Evolutionary conservation across 306 rosid species (phyloP), one percentile per base, ranked within the genome.

Genomic region (Senna tora): DNA sequence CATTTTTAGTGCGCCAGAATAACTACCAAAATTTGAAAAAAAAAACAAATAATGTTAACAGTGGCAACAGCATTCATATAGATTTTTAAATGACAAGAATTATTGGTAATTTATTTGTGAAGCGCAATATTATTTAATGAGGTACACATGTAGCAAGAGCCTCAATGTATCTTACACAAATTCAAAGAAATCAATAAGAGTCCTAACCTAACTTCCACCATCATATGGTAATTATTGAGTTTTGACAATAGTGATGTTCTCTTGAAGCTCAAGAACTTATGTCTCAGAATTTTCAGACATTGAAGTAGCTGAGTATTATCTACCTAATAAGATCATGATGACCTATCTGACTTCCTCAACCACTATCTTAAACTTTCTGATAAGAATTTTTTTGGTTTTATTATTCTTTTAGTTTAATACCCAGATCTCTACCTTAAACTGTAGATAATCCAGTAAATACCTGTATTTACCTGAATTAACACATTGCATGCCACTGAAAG

Each of bases 391-490:
- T n/a, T n/a, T n/a, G n/a, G n/a, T 17, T 19, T 34, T 16, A 14
- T 14, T 13, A 12, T 50, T 50, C 55, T 50, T 20, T 38, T 15
- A 41, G 19, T 15, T 4, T 62, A 41, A 19, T 16, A 50, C 45
- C 52, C 17, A 0, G 12, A 39, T 41, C 4, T 12, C 11, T 39
- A 63, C 33, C 17, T 41, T n/a, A 52, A 17, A 25, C 30, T n/a
- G 64, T 22, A 47, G 17, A 56, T 51, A 72, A 47, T 17, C 55
- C 38, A 61, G 15, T 7, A 58, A 41, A 13, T 59, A 43, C 22
- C 22, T 25, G 49, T 17, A n/a, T n/a, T n/a, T n/a, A 95, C 99
- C 96, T 95, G 96, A 76, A 92, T 82, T 86, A 95, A 86, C 34
- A 79, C 67, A 80, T 88, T 87, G 83, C 97, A 81, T 28, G 70